Evolutionary conservation across 148 eudicot species (phyloP), one percentile per base, ranked within the genome.

Genomic region (Pharnaceum exiguum): DNA sequence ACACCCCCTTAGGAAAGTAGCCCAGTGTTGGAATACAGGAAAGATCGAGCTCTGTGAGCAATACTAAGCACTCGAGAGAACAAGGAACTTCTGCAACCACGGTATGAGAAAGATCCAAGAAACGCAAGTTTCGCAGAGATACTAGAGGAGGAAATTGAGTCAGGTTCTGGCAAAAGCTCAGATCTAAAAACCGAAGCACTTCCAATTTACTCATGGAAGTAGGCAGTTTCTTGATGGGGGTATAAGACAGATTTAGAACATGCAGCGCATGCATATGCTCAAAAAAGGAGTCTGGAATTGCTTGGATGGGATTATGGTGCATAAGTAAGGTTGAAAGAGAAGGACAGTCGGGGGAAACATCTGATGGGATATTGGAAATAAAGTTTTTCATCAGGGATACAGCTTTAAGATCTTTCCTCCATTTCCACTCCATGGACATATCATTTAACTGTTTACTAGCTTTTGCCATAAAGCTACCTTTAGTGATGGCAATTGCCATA

Each of bases 361-460:
- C 46, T 24, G 25, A 21, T 48, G 55, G 55, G 36, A 60, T 47
- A 31, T 60, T 66, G 30, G n/a, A 29, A 17, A 68, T 68, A 12
- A 18, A 13, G 11, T 74, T 68, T 17, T 16, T 12, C 51, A 58
- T 52, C 4, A 74, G 52, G 7, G 78, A 74, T 8, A 59, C 69
- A 51, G 63, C 68, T 27, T 52, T 69, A 5, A 68, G 47, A 68
- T 74, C 65, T 19, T 58, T 48, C 10, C 3, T 38, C 77, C 77
- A 73, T 35, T 57, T 23, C 5, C 32, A 18, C 46, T 56, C 61
- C 1, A 45, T n/a, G 9, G 69, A 73, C 29, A 51, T 27, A 44
- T 63, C 65, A 18, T 4, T 35, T 13, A 67, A 28, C 11, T 62
- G 45, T 17, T 30, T n/a, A 7, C 63, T 57, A 0, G 76, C 42